These are phyloP conservation scores for Gossypium davidsonii DNA, from an alignment of 441 rosid species.

Conservation along the genomic window DNA sequence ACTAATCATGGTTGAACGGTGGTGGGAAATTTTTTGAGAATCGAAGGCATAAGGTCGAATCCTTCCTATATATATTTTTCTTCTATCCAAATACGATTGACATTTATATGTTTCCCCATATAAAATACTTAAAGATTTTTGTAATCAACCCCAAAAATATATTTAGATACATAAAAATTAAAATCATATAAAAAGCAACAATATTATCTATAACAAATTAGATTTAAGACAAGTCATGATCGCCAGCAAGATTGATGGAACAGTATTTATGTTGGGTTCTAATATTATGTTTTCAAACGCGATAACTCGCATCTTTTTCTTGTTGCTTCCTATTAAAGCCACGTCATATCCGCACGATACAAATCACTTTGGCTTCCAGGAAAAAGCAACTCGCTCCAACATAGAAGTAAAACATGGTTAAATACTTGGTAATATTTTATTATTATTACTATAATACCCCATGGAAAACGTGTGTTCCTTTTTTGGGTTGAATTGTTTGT, in stretches of 20 bases:
- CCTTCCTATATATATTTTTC: too few species aligned
- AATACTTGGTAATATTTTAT: too few species aligned
- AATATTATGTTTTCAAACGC: not conserved
- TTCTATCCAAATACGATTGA: too few species aligned
- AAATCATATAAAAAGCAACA: not conserved
- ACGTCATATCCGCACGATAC: constrained; percentile 20
- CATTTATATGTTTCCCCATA: too few species aligned
- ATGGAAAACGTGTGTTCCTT: constrained; percentile 30
- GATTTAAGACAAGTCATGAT: not conserved
- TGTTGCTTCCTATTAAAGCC: constrained; percentile 18
- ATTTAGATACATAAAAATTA: too few species aligned
- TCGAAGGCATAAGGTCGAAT: too few species aligned
- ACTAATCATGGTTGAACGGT: too few species aligned
- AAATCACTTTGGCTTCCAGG: constrained; percentile 21
- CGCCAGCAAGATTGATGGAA: not conserved
- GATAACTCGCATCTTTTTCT: not conserved
- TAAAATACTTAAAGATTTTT: too few species aligned
- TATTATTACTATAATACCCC: not conserved
- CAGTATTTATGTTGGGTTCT: not conserved
- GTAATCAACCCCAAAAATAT: too few species aligned
- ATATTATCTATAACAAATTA: not conserved
- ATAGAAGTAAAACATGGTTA: constrained; percentile 4
- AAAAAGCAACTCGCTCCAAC: constrained; percentile 22
- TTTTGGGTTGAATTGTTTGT: not conserved
- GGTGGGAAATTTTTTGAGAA: too few species aligned